Evolutionary conservation across 768 basidiomycete genomes (phyloP), one percentile per base, ranked within the genome.

Genomic region (Candolleomyces eurysporus): DNA sequence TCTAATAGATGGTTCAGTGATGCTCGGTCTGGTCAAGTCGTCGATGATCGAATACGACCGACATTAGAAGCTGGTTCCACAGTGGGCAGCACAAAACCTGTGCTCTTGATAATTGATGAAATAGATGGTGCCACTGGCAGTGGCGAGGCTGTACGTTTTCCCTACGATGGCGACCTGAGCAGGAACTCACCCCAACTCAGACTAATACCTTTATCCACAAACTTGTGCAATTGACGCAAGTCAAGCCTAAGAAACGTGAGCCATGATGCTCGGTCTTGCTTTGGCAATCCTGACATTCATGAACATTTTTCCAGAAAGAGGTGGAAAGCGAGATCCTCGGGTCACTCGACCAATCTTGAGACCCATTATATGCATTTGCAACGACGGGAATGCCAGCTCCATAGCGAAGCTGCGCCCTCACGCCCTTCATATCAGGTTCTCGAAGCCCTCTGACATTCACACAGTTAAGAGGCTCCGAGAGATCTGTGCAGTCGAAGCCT

Each of bases 361-460:
- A 14, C 97, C 97, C 2, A 96, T 99, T 64, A 96, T 99, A 50
- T 98, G 97, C 71, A 98, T 99, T 59, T 99, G 97, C 77, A 99
- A 99, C 71, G 97, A 99, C 72, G 83, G 89, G 63, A 94, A 87
- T 66, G 92, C 94, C 1, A 84, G 92, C 3, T 86, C 92, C 0
- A 79, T 99, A 4, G 78, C 88, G 36, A 94, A 93, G 65, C 82
- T 99, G 8, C 87, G 94, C 30, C 90, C 89, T 0, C 82, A 90
- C 64, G 90, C 93, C 40, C 84, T 86, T 48, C 89, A 98, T 62
- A 83, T 99, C 56, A 87, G 97, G 46, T 91, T 94, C 71, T 82
- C 84, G 43, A 84, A 92, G 59, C 92, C 96, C 14, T 85, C 93
- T 30, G 89, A 94, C 65, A 75, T 89, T 21, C 88, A 94, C 65